phyloP scores from a whole-genome alignment of 1,284 basidiomycete species.

The Cutaneotrichosporon sp. region DNA sequence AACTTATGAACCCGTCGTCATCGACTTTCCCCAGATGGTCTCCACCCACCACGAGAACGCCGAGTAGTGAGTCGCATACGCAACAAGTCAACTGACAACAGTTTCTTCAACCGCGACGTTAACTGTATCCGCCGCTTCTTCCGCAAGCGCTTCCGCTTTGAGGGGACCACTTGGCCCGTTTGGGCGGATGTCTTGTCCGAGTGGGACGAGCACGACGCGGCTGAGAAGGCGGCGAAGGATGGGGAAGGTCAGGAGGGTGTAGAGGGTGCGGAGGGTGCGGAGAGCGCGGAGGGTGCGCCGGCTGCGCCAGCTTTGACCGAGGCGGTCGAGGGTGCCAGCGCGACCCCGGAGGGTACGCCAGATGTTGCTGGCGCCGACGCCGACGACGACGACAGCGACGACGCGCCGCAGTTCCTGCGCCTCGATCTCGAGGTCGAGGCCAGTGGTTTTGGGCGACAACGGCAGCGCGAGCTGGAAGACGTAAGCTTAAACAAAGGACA shows the following conservation, averaged over 20 bases:
- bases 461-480: constrained; percentile 75
- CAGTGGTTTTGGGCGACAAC: constrained; percentile 79
- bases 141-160: constrained; percentile 83
- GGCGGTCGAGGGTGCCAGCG: not conserved
- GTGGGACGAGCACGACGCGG: constrained; percentile 12
- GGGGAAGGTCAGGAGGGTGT: constrained; percentile 4
- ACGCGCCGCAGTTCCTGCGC: constrained; percentile 51
- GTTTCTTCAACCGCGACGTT: constrained; percentile 98
- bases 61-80: constrained; percentile 65
- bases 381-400: not conserved
- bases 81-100: constrained; percentile 38
- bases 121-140: constrained; percentile 95
- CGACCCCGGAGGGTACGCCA: not conserved
- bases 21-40: constrained; percentile 99
- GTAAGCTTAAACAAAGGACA: constrained; percentile 50
- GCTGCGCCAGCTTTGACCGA: not conserved
- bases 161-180: constrained; percentile 79
- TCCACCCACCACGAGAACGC: constrained; percentile 95
- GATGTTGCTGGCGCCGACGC: not conserved
- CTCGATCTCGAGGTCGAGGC: constrained; percentile 86
- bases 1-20: constrained; percentile 72
- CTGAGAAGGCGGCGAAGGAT: constrained; percentile 9
- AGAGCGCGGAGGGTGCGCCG: constrained; percentile 24
- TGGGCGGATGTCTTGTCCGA: constrained; percentile 62
- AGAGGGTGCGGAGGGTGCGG: constrained; percentile 19